phyloP scores from a whole-genome alignment of 176 grass and related monocot species.

The Oryza nivara region DNA sequence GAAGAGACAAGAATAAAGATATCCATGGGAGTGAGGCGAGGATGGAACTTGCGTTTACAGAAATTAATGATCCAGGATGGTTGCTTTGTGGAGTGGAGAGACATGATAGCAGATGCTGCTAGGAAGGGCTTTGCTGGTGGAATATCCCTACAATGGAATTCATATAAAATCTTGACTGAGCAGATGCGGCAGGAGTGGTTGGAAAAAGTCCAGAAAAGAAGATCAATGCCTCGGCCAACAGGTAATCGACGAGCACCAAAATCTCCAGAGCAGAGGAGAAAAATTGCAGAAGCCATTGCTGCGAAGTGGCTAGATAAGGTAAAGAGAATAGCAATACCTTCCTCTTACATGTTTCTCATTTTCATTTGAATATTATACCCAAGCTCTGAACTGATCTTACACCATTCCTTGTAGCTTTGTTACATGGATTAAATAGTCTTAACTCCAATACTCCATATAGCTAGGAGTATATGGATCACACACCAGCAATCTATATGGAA shows the following conservation, averaged over 20 bases:
- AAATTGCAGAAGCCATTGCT: conserved; percentile 87
- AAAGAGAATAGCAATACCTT: conserved; percentile 37
- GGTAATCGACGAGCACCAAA: conserved; percentile 72
- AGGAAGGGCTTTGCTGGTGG: conserved; percentile 71
- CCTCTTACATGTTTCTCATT: conserved; percentile 9
- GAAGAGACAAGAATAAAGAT: conserved; percentile 81
- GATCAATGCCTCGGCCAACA: conserved; percentile 57
- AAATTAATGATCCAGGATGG: conserved; percentile 70
- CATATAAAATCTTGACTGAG: conserved; percentile 71
- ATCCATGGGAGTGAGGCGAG: conserved; percentile 66
- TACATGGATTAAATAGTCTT: neutral
- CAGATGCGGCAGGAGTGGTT: conserved; percentile 65
- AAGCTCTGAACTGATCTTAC: neutral
- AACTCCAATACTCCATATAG: neutral
- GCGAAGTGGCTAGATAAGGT: conserved; percentile 92
- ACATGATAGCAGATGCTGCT: conserved; percentile 75
- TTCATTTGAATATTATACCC: neutral
- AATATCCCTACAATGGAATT: conserved; percentile 73
- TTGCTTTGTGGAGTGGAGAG: conserved; percentile 77
- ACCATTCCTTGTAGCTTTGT: neutral
- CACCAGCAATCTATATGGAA: neutral
- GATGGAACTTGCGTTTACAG: conserved; percentile 64
- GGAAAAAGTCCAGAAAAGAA: conserved; percentile 58
- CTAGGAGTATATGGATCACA: neutral
- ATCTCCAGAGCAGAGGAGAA: conserved; percentile 77